Evolutionary conservation across 495 filamentous ascomycete genomes (phyloP), one percentile per base, ranked within the genome.

Genomic region (Tuber calosporum): DNA sequence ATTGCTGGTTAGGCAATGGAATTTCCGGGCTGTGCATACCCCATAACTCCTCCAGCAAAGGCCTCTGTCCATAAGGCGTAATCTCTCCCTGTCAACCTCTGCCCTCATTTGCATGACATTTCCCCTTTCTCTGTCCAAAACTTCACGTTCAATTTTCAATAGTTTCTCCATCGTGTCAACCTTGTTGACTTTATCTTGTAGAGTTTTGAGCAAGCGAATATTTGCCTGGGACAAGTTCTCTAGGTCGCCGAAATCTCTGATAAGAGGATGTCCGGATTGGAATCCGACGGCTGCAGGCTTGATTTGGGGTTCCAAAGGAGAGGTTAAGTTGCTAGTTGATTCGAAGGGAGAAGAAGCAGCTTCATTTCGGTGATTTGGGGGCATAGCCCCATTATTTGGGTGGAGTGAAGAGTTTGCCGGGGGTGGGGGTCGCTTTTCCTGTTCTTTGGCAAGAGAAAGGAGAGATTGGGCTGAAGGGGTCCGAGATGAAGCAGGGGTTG

Each of bases 151-250:
- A 8, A 30, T n/a, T n/a, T 76, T 76, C 30, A 79, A 36, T 53
- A 71, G 42, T 48, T 74, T 78, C 68, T 79, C 77, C 26, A 67
- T 67, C 36, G 22, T 41, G 30, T 74, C 77, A 1, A 79, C 77
- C 69, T 58, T 74, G 41, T 79, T 86, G 66, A 79, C 72, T 67
- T 78, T 79, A 53, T 78, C 75, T 30, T 79, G 75, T n/a, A 79
- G 66, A 4, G 75, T 78, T 69, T 79, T 69, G 45, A 79, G 76
- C 3, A 79, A 69, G 19, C 77, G 77, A 69, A 79, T 69, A 69
- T 79, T 79, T 30, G 77, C 77, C n/a, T 74, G 71, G 7, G 72
- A 78, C 5, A 79, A 30, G 40, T 78, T 78, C 30, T 62, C 75
- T 20, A 79, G 38, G 45, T 79, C 77, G 11, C 75, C 75, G 66